These are phyloP conservation scores for Teratosphaeriaceae sp. DNA, from an alignment of 2,329 filamentous ascomycete species.

Conservation along the genomic window DNA sequence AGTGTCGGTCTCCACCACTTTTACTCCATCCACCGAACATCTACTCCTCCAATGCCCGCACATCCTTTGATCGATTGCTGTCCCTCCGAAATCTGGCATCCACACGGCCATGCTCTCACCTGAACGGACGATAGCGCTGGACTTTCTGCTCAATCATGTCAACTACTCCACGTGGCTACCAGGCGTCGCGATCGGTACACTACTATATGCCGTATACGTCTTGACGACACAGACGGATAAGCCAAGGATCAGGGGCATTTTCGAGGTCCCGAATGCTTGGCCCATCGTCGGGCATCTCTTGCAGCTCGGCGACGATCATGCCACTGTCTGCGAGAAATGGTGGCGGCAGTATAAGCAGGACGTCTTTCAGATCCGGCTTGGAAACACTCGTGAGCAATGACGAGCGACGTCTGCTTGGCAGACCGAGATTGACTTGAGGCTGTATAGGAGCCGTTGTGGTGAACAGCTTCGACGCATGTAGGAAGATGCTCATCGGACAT, in stretches of 20 bases:
- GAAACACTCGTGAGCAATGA: constrained; percentile 42
- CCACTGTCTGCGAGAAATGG: constrained; percentile 44
- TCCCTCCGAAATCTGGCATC: too few relatives aligned
- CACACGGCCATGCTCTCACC: too few relatives aligned
- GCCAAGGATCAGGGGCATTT: constrained; percentile 43
- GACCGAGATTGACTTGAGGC: background rate
- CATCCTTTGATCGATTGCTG: too few relatives aligned
- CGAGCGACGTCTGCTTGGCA: too few relatives aligned
- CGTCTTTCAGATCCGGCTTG: constrained; percentile 48
- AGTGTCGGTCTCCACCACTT: too few relatives aligned
- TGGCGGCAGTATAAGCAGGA: constrained; percentile 42
- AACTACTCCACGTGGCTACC: background rate
- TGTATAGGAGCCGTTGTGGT: constrained; percentile 41
- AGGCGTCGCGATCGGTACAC: background rate
- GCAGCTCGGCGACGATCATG: constrained; percentile 48
- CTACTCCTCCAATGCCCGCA: too few relatives aligned
- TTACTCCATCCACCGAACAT: too few relatives aligned
- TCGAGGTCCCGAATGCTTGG: constrained; percentile 45
- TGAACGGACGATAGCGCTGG: too few relatives aligned
- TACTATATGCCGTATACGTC: background rate
- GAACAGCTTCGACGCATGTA: constrained; percentile 48
- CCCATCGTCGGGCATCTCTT: constrained; percentile 47
- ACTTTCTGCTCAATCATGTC: too few relatives aligned
- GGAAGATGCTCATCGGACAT: constrained; percentile 44
- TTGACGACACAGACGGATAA: constrained; percentile 37